Evolutionary conservation across 2,329 filamentous ascomycete species (phyloP).

Genomic region (Nectriaceae sp.): DNA sequence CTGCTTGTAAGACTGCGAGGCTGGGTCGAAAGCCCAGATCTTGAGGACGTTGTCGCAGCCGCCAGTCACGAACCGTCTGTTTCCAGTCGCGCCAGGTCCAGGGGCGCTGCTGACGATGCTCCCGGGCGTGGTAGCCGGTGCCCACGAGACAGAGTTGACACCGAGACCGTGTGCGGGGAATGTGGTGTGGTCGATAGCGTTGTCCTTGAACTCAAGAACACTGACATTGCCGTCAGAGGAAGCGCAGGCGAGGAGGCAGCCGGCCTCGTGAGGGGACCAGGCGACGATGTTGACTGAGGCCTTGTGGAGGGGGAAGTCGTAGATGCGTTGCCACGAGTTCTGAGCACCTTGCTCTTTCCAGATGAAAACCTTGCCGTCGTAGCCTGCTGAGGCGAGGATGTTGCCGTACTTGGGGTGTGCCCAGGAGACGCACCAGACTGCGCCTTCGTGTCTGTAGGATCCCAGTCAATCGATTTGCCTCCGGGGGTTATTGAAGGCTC

Average conservation of each 20-base stretch:
- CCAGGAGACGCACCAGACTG: constrained; percentile 98
- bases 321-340: constrained; percentile 78
- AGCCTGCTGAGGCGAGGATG: constrained; percentile 92
- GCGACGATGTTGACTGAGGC: constrained; percentile 95
- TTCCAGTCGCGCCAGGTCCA: constrained; percentile 59
- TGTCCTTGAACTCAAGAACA: constrained; percentile 96
- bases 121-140: constrained; percentile 80
- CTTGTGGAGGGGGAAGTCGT: constrained; percentile 91
- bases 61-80: constrained; percentile 88
- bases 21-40: constrained; percentile 81
- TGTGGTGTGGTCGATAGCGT: constrained; percentile 84
- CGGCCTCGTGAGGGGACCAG: constrained; percentile 96
- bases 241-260: constrained; percentile 91
- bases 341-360: constrained; percentile 80
- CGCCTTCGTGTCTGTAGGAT: constrained; percentile 79
- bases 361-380: constrained; percentile 98
- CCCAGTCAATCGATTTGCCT: constrained; percentile 16
- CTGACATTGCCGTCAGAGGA: constrained; percentile 92
- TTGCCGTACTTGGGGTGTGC: constrained; percentile 98
- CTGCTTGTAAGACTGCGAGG: constrained; percentile 62
- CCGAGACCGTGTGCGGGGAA: constrained; percentile 92
- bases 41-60: constrained; percentile 93
- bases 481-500: background rate
- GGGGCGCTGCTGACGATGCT: constrained; percentile 77
- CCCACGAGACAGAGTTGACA: constrained; percentile 96